Base-by-base conservation (phyloP, 306 rosid species). In the Mucuna pruriens region DNA sequence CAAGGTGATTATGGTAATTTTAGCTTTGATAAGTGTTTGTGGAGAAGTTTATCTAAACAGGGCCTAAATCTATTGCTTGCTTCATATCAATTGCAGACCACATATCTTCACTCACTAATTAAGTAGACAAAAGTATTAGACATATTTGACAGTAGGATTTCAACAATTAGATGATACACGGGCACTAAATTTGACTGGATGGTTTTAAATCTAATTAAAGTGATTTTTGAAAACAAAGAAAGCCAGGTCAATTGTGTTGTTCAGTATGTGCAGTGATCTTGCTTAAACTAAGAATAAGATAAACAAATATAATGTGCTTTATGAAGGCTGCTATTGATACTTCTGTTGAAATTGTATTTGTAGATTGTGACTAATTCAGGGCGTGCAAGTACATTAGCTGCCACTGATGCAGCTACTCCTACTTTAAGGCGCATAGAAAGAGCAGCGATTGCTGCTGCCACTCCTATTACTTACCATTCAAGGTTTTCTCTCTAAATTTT, bases 381-480 rank as follows among this genome's bases (percentile, higher is more conserved):
- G 60, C 98, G 98, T 82, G 99, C 99, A 36, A 96, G 97, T 82
- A 91, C 98, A 34, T 83, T 91, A 79, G 99, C 94, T 65, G 99
- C 99, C 71, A 92, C 96, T 77, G 99, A 96, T 85, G 99, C 99
- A 39, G 98, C 99, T 69, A 96, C 97, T 73, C 94, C 99, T 57
- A 92, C 99, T n/a, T 84, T 96, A 88, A 94, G 98, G 92, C 97
- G 99, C 80, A 92, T 96, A 79, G 99, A 96, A 90, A 94, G 99
- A 82, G 99, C 97, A 71, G 99, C 99, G 46, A 94, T 96, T 69
- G 99, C 99, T 69, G 98, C 99, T 86, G 99, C 99, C 34, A 96
- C 99, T 77, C 99, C 99, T 70, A 96, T 96, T 82, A 91, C 97
- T 69, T 96, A 96, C 83, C 98, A 94, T 82, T 84, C 97, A 82